These are phyloP conservation scores for Penstemon davidsonii DNA, from an alignment of 257 asterid species.

Conservation along the genomic window DNA sequence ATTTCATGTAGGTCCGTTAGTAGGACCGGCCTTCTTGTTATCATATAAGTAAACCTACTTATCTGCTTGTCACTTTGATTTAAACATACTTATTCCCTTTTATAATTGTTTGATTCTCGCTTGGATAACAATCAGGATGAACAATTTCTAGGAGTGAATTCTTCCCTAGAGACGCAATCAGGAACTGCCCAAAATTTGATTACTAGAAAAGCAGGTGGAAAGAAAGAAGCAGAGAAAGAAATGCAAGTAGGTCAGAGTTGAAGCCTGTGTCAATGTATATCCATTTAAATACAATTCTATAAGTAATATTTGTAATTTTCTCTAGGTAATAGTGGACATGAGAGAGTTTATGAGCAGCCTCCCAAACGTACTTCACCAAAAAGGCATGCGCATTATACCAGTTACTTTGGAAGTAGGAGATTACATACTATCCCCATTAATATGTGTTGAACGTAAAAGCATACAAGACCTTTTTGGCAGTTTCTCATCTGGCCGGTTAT, in stretches of 20 bases:
- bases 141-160: conserved; percentile 49
- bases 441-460: conserved; percentile 95
- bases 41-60: conserved; percentile 6
- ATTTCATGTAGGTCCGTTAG: no score
- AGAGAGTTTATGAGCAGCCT: conserved; percentile 99
- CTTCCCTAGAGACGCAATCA: conserved; percentile 63
- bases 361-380: conserved; percentile 93
- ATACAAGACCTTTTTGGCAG: conserved; percentile 91
- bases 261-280: conserved; percentile 3
- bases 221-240: conserved; percentile 72
- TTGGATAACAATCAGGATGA: conserved; percentile 61
- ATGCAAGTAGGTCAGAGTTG: conserved; percentile 62
- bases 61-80: not conserved
- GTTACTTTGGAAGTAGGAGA: conserved; percentile 98
- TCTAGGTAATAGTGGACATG: conserved; percentile 96
- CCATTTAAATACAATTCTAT: conserved; percentile 3
- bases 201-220: conserved; percentile 96
- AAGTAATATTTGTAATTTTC: conserved; percentile 14
- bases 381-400: conserved; percentile 87
- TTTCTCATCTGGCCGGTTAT: conserved; percentile 94
- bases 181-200: conserved; percentile 59
- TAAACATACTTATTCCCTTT: conserved; percentile 10
- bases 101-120: conserved; percentile 21
- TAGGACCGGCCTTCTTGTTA: not conserved
- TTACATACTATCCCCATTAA: conserved; percentile 87